Evolutionary conservation across 2,329 filamentous ascomycete genomes (phyloP).

Genomic region (Trichothecium sympodiale): DNA sequence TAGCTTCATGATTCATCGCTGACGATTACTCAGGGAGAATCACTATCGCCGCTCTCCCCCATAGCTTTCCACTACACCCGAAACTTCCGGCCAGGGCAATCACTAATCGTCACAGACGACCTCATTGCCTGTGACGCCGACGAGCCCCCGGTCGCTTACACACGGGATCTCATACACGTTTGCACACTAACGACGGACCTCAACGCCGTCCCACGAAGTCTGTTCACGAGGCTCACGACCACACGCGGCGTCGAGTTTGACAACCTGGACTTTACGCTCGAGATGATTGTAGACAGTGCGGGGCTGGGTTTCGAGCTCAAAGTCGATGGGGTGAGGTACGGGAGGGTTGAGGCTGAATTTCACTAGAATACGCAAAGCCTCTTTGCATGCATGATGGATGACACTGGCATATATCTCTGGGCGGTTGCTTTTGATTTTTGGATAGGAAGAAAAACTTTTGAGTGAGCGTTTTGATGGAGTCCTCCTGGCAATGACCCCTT

Average conservation of each 20-base stretch:
- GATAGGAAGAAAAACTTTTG: no score
- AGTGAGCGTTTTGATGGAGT: no score
- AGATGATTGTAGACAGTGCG: slow-evolving; percentile 73
- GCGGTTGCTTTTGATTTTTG: no score
- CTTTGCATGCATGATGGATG: no score
- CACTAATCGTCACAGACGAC: slow-evolving; percentile 68
- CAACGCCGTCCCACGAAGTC: slow-evolving; percentile 58
- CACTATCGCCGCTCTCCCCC: slow-evolving; percentile 61
- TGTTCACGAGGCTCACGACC: slow-evolving; percentile 68
- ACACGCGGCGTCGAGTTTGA: slow-evolving; percentile 73
- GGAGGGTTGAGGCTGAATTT: slow-evolving; percentile 68
- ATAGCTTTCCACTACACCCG: slow-evolving; percentile 79
- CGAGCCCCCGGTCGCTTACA: slow-evolving; percentile 48
- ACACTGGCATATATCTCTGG: no score
- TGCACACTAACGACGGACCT: slow-evolving; percentile 75
- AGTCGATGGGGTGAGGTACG: slow-evolving; percentile 68
- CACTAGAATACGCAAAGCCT: no score
- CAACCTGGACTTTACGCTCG: slow-evolving; percentile 70
- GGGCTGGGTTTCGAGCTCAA: slow-evolving; percentile 68
- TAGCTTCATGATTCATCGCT: slow-evolving; percentile 2
- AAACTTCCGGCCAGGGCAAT: slow-evolving; percentile 71
- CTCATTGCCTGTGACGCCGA: slow-evolving; percentile 67
- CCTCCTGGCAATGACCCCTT: no score
- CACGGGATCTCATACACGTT: slow-evolving; percentile 55
- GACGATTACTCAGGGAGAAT: slow-evolving; percentile 46